These are phyloP conservation scores for Evansstolkia leycettana DNA, from an alignment of 495 filamentous ascomycete species.

Conservation along the genomic window DNA sequence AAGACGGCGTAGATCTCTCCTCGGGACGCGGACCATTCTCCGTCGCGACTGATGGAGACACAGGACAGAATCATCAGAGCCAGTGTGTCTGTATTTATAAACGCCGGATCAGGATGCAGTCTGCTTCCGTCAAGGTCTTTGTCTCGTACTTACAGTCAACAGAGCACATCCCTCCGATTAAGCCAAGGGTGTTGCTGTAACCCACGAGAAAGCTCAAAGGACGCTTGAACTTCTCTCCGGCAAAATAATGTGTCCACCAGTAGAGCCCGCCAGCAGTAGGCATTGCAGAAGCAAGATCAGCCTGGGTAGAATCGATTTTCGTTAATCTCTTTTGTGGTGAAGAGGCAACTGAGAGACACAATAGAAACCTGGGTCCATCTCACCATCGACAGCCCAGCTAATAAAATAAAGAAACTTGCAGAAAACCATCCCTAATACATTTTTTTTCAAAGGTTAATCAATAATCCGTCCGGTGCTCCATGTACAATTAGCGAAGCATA, in stretches of 20 bases:
- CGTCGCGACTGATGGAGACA: slow-evolving; percentile 42
- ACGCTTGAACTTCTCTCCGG: slow-evolving; percentile 34
- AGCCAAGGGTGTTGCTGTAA: slow-evolving; percentile 46
- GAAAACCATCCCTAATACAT: slow-evolving; percentile 41
- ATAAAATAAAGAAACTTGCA: slow-evolving; percentile 39
- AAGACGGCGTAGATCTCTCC: slow-evolving; percentile 42
- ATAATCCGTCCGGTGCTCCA: too few species aligned
- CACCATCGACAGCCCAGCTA: slow-evolving; percentile 44
- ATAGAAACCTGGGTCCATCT: too few species aligned
- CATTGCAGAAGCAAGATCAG: slow-evolving; percentile 45
- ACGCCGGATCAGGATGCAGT: too few species aligned
- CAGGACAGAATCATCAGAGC: slow-evolving; percentile 24
- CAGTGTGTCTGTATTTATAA: slow-evolving; percentile 18
- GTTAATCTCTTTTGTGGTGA: background rate
- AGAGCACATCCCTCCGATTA: slow-evolving; percentile 40
- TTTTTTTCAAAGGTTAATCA: too few species aligned
- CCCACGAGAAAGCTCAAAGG: slow-evolving; percentile 45
- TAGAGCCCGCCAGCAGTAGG: slow-evolving; percentile 45
- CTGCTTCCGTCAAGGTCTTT: too few species aligned
- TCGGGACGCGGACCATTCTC: slow-evolving; percentile 38
- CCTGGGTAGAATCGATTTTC: slow-evolving; percentile 13
- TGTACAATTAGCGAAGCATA: slow-evolving; percentile 4
- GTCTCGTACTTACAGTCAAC: slow-evolving; percentile 24
- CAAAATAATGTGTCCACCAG: slow-evolving; percentile 50
- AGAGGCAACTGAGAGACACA: slow-evolving; percentile 1